A percentile compares a stretch with the other conserved stretches of the same genome.
phyloP scores from a whole-genome alignment of 257 asterid species.

The Craterostigma plantagineum region DNA sequence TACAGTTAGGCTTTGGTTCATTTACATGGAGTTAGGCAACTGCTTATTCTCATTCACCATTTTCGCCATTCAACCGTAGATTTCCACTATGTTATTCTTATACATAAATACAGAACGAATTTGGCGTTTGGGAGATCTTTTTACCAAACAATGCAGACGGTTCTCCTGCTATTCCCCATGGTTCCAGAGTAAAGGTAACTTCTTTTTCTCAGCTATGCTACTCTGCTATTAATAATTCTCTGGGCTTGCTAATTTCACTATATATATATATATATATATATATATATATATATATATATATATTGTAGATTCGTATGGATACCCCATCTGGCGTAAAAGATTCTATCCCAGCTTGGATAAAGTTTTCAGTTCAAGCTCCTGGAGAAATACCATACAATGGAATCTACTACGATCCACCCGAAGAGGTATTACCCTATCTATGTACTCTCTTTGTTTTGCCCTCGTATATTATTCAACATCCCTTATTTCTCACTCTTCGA shows the following conservation, averaged over 20 bases:
- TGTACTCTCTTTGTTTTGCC: not conserved
- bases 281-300: no score
- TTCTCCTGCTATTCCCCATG: constrained; percentile 89
- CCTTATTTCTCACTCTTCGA: constrained; percentile 5
- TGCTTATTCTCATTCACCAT: no score
- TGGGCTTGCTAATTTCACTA: not conserved
- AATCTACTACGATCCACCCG: constrained; percentile 92
- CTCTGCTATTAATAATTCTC: not conserved
- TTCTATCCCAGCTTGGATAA: constrained; percentile 99
- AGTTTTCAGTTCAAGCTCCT: constrained; percentile 87
- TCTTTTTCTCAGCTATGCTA: constrained; percentile 3
- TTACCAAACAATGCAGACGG: constrained; percentile 92
- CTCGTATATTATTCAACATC: constrained; percentile 2
- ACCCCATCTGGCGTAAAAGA: constrained; percentile 92
- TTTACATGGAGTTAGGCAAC: no score
- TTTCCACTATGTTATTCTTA: not conserved
- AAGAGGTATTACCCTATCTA: constrained; percentile 36
- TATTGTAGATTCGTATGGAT: constrained; percentile 85
- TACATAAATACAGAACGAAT: constrained; percentile 56
- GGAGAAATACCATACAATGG: constrained; percentile 93
- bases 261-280: no score
- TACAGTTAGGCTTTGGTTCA: constrained; percentile 6
- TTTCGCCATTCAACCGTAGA: no score
- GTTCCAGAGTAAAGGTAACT: constrained; percentile 85
- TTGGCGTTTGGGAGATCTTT: constrained; percentile 94